Conservation (phyloP, 345 rosid genomes). For the Crucihimalaya himalaica region DNA sequence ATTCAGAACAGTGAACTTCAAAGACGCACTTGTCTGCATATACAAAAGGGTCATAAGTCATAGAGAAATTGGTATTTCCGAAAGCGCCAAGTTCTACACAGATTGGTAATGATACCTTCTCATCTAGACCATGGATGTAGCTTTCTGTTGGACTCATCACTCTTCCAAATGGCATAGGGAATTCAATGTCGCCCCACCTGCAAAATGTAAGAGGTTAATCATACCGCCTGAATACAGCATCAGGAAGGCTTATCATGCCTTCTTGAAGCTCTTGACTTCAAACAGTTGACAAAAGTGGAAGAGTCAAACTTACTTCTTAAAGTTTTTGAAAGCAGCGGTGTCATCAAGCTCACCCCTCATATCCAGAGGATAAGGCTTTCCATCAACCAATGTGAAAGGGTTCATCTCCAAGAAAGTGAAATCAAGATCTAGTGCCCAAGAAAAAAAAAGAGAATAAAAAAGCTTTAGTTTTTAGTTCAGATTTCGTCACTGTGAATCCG, state of each 20-base stretch:
- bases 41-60: constrained; percentile 5
- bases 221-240: background rate
- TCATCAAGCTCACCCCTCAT: constrained; percentile 99
- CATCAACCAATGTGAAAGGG: constrained; percentile 86
- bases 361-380: constrained; percentile 96
- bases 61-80: background rate
- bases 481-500: background rate
- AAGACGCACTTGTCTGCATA: constrained; percentile 91
- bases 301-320: constrained; percentile 65
- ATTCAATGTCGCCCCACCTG: constrained; percentile 94
- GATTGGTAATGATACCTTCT: constrained; percentile 61
- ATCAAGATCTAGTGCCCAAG: constrained; percentile 68
- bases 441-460: background rate
- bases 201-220: constrained; percentile 28
- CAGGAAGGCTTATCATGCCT: background rate
- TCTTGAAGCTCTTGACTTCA: background rate
- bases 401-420: constrained; percentile 99
- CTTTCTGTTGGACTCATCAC: constrained; percentile 88
- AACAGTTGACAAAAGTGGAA: background rate
- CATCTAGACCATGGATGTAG: constrained; percentile 91
- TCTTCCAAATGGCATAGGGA: constrained; percentile 96
- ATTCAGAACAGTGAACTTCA: constrained; percentile 94
- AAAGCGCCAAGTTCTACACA: background rate
- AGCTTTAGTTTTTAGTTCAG: constrained; percentile 2
- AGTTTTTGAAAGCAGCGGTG: constrained; percentile 97